Base-by-base conservation (phyloP, 176 grass and related monocot species). In the Poa pratensis region DNA sequence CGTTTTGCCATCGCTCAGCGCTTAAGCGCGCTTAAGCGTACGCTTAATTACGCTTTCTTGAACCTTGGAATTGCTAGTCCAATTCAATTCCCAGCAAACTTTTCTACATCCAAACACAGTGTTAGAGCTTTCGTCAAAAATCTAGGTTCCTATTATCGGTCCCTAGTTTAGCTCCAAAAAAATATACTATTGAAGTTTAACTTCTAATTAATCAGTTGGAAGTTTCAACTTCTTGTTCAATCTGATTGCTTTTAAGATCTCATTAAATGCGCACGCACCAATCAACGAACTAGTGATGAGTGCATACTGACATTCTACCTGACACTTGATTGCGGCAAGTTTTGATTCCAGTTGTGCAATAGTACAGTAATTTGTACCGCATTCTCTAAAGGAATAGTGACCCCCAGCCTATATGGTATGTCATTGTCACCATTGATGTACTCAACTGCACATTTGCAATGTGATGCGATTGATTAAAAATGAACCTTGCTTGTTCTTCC, bases 301-400 rank as follows among this genome's bases (percentile, higher is more conserved):
- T 82, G 79, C 64, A 73, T 3, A 72, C 66, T 28, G 88, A 83
- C 79, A 83, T 86, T 82, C 88, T 48, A 90, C 67, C 54, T 27
- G 46, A 73, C 76, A 80, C 73, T n/a, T 18, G 5, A 66, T 66
- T 63, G 45, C 11, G 45, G 43, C 30, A 66, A 58, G 27, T 74
- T 78, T 43, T 46, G 83, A 73, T 78, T 78, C 78, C 55, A 48
- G 46, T 50, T 39, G 22, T 32, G 3, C 24, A 23, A 48, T 7
- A 58, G 69, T 70, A 43, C 79, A 77, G 72, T 82, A 82, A 82
- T 90, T 71, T 14, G 24, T 65, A 73, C 32, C 11, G 2, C 14
- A 35, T 80, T 76, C 52, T 20, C 16, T 9, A 24, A 27, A 55
- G 22, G 39, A 80, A 70, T 3, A 78, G 4, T 15, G 24, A 53